phyloP scores from a whole-genome alignment of 2,329 filamentous ascomycete species.

The Lithohypha guttulata region DNA sequence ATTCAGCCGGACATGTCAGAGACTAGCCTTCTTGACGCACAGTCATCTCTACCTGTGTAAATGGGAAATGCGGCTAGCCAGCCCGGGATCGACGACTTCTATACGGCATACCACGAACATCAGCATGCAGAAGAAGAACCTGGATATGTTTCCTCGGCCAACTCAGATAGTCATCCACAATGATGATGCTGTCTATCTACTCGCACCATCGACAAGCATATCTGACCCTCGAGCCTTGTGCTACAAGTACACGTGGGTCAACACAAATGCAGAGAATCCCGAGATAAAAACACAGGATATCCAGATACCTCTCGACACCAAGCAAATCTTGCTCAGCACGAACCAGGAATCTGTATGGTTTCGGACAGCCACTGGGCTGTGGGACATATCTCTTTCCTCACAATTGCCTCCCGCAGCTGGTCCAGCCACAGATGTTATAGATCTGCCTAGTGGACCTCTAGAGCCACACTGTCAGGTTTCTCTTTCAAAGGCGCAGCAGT shows the following conservation, averaged over 20 bases:
- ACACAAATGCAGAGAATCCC: not conserved
- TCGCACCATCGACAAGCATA: constrained; percentile 23
- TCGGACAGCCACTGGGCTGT: not conserved
- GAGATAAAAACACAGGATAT: not conserved
- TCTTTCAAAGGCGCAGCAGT: not conserved
- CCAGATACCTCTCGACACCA: not conserved
- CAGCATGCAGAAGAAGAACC: not conserved
- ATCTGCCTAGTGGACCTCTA: not conserved
- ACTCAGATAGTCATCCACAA: constrained; percentile 38
- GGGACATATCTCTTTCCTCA: not conserved
- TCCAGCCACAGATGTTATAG: not conserved
- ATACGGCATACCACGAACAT: constrained; percentile 9
- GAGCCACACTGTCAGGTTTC: not conserved
- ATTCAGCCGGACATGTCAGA: constrained; percentile 53
- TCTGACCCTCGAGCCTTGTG: not conserved
- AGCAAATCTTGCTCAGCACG: constrained; percentile 14
- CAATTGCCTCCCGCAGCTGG: not conserved
- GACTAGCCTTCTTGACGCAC: constrained; percentile 62
- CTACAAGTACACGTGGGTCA: constrained; percentile 1
- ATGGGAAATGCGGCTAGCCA: constrained; percentile 46
- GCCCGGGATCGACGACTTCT: not conserved
- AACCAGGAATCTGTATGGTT: constrained; percentile 10
- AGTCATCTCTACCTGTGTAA: constrained; percentile 56
- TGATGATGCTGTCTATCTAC: constrained; percentile 33
- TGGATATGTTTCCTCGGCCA: constrained; percentile 1